Evolutionary conservation across 441 rosid species (phyloP).

Genomic region (Daphne laureola): DNA sequence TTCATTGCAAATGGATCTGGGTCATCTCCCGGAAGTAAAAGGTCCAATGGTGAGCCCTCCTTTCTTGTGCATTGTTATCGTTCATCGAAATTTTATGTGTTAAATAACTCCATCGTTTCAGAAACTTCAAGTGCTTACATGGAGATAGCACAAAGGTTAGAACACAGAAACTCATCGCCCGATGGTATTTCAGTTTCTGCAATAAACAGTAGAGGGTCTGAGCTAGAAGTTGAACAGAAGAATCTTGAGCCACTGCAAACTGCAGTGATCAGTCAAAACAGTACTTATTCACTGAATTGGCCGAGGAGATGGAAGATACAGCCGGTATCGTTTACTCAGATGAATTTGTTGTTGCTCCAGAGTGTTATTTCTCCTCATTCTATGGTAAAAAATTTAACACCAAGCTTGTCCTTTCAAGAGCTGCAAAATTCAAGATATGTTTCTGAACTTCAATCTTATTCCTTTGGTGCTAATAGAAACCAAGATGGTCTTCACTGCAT

Average conservation of each 20-base stretch:
- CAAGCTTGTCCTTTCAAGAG: constrained; percentile 4
- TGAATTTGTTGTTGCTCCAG: constrained; percentile 44
- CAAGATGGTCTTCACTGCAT: constrained; percentile 38
- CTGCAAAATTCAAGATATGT: constrained; percentile 6
- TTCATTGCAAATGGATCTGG: neutral
- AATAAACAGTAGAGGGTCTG: neutral
- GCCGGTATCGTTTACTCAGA: constrained; percentile 42
- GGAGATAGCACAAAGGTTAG: constrained; percentile 12
- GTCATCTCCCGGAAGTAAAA: constrained; percentile 6
- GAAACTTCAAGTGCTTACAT: constrained; percentile 8
- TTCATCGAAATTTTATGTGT: constrained; percentile 9
- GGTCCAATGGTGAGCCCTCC: neutral
- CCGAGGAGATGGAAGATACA: constrained; percentile 19
- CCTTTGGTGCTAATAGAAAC: constrained; percentile 37
- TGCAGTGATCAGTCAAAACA: constrained; percentile 5
- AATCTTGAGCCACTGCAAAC: constrained; percentile 9
- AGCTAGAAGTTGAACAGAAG: constrained; percentile 2
- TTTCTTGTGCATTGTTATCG: constrained; percentile 12
- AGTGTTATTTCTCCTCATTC: constrained; percentile 37
- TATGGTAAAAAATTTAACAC: constrained; percentile 34
- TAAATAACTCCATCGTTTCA: constrained; percentile 12
- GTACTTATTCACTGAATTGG: constrained; percentile 14
- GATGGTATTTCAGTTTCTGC: constrained; percentile 19
- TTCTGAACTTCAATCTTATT: constrained; percentile 11
- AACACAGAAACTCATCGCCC: constrained; percentile 10